These are phyloP conservation scores for Podospora didyma DNA, from an alignment of 495 filamentous ascomycete genomes.

Conservation along the genomic window DNA sequence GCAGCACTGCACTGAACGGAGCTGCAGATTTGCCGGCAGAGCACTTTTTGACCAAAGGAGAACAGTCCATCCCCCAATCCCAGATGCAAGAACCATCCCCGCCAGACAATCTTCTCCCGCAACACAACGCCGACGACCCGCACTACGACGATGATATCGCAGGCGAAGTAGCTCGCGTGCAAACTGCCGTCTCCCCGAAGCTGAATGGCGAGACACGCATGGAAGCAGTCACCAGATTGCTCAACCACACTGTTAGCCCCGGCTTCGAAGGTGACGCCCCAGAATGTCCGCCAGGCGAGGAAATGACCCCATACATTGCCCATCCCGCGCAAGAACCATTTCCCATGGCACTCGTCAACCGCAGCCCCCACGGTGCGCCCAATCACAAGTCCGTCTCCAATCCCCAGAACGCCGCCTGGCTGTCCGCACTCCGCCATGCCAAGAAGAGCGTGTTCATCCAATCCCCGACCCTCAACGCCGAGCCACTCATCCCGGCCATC, in stretches of 20 bases:
- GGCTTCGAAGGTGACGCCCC: constrained; percentile 51
- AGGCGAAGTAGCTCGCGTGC: constrained; percentile 56
- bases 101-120: constrained; percentile 34
- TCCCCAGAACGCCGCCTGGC: constrained; percentile 70
- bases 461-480: constrained; percentile 71
- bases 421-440: constrained; percentile 64
- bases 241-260: constrained; percentile 59
- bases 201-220: constrained; percentile 45
- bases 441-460: constrained; percentile 63
- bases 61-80: constrained; percentile 19
- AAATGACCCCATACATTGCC: constrained; percentile 62
- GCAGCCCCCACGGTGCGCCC: constrained; percentile 59
- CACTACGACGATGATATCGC: constrained; percentile 61
- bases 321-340: constrained; percentile 51
- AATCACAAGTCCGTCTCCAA: constrained; percentile 55
- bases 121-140: constrained; percentile 54
- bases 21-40: constrained; percentile 9
- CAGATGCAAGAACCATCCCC: constrained; percentile 23
- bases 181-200: constrained; percentile 46
- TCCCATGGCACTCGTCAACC: constrained; percentile 69
- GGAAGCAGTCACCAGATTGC: constrained; percentile 55
- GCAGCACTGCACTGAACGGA: constrained; percentile 3
- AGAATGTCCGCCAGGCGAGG: constrained; percentile 42
- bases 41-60: constrained; percentile 8
- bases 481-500: constrained; percentile 59